phyloP scores from a whole-genome alignment of 1,284 basidiomycete genomes.

The Vanrija humicola region DNA sequence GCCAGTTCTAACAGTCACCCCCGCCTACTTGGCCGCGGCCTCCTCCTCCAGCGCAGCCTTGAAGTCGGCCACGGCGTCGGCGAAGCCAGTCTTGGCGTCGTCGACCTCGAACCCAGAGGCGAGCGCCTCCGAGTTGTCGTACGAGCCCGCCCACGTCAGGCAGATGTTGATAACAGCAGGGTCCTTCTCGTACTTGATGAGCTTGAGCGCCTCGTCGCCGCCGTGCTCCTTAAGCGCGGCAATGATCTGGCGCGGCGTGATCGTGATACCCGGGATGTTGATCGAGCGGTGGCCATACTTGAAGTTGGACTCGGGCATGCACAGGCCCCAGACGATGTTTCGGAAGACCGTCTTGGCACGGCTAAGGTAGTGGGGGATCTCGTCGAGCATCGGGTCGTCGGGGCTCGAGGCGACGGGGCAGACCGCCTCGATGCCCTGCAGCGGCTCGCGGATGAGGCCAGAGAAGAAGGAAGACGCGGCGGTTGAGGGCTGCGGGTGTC shows the following conservation, averaged over 20 bases:
- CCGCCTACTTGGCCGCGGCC: slow-evolving; percentile 1
- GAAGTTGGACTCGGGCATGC: slow-evolving; percentile 41
- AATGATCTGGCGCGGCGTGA: slow-evolving; percentile 48
- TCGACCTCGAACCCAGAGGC: slow-evolving; percentile 46
- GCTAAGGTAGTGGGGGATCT: slow-evolving; percentile 57
- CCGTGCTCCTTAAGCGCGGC: slow-evolving; percentile 45
- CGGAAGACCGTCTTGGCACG: slow-evolving; percentile 53
- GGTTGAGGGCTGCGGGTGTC: slow-evolving; percentile 50
- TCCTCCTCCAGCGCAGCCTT: slow-evolving; percentile 30
- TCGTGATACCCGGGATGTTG: slow-evolving; percentile 49
- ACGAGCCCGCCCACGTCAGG: slow-evolving; percentile 48
- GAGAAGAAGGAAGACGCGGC: slow-evolving; percentile 63
- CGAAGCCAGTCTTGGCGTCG: slow-evolving; percentile 41
- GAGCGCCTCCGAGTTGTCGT: slow-evolving; percentile 34
- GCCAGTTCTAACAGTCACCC: background rate
- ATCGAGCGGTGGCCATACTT: slow-evolving; percentile 34
- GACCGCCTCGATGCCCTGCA: slow-evolving; percentile 54
- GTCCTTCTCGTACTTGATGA: slow-evolving; percentile 47
- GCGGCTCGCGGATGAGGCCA: slow-evolving; percentile 63
- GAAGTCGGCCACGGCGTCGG: slow-evolving; percentile 46
- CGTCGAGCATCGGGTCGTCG: slow-evolving; percentile 45
- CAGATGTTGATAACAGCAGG: slow-evolving; percentile 45
- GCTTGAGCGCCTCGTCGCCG: slow-evolving; percentile 32
- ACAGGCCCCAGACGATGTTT: slow-evolving; percentile 48
- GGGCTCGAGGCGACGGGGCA: slow-evolving; percentile 54